Conservation (phyloP, 2,329 filamentous ascomycete species). For the Coccinonectria pachysandricola region DNA sequence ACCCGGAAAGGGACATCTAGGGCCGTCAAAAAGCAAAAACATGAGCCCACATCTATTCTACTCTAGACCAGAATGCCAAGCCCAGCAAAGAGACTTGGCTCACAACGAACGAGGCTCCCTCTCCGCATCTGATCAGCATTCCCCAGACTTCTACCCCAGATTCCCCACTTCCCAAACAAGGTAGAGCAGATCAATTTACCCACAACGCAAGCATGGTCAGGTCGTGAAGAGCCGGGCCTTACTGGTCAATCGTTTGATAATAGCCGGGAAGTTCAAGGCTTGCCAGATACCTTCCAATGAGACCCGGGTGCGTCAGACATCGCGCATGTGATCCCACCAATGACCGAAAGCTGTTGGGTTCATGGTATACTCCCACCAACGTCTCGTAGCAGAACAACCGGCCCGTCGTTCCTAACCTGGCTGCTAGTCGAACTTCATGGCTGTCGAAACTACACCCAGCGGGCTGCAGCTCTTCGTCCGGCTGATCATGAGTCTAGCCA, state of each 20-base stretch:
- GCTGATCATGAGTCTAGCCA: slow-evolving; percentile 1
- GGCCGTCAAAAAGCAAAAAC: no score
- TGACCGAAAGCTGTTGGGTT: neutral
- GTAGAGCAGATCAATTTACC: neutral
- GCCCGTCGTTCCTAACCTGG: slow-evolving; percentile 16
- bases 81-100: no score
- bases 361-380: neutral
- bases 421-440: slow-evolving; percentile 2
- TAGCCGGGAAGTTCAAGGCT: no score
- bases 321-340: neutral
- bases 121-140: no score
- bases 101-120: no score
- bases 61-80: no score
- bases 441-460: slow-evolving; percentile 3
- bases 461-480: slow-evolving; percentile 1
- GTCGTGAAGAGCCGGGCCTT: neutral
- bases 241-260: neutral
- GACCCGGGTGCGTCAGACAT: neutral
- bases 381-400: slow-evolving; percentile 2
- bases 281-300: no score
- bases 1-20: no score
- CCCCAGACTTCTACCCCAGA: neutral
- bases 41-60: no score
- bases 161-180: neutral
- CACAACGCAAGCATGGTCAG: no score